A percentile compares a stretch with the other conserved stretches of the same genome.
phyloP scores from a whole-genome alignment of 441 rosid species.

The Aquilaria agallochum region DNA sequence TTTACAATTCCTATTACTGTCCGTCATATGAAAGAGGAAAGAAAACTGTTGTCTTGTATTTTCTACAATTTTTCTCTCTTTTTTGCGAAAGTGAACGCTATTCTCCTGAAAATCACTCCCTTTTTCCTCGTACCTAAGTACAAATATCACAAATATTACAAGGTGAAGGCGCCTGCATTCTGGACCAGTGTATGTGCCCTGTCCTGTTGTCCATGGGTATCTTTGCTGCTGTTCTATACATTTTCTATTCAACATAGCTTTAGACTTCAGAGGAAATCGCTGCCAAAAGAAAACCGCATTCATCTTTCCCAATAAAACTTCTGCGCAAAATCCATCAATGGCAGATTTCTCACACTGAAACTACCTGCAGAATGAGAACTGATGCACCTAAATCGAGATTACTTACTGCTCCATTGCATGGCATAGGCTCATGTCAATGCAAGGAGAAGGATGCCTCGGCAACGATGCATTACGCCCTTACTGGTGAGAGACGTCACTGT shows the following conservation, averaged over 20 bases:
- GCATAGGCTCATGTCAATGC: neutral
- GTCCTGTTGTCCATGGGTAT: too few species aligned
- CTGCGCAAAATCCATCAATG: neutral
- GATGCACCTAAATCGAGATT: neutral
- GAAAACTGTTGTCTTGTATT: neutral
- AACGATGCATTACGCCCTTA: too few species aligned
- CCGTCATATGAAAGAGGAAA: neutral
- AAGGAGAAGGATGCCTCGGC: too few species aligned
- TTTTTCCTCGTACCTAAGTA: neutral
- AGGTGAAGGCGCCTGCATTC: neutral
- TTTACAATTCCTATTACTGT: too few species aligned
- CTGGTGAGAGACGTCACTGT: neutral
- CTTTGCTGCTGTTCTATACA: too few species aligned
- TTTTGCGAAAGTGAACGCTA: too few species aligned
- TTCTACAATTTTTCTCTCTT: neutral
- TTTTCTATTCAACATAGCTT: too few species aligned
- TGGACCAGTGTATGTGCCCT: neutral
- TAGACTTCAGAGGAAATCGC: neutral
- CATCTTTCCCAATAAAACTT: conserved; percentile 12
- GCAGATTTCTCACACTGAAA: too few species aligned
- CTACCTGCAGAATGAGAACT: too few species aligned
- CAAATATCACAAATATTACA: too few species aligned
- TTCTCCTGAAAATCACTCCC: neutral
- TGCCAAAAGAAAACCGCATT: conserved; percentile 2
- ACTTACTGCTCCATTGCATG: neutral